phyloP scores from a whole-genome alignment of 345 rosid genomes.

The Salix purpurea region DNA sequence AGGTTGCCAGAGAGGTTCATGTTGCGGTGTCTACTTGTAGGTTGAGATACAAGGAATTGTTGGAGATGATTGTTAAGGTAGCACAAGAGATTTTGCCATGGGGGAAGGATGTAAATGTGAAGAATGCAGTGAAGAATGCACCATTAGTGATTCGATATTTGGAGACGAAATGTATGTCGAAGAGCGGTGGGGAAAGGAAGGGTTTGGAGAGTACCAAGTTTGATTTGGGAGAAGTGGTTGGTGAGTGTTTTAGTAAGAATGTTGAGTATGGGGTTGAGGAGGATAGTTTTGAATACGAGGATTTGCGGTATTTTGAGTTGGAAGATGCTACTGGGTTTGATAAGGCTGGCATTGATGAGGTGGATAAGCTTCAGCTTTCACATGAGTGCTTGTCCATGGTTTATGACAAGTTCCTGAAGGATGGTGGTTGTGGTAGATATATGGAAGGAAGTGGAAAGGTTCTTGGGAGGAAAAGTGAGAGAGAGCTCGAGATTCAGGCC shows the following conservation, averaged over 20 bases:
- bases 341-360: background rate
- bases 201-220: constrained; percentile 9
- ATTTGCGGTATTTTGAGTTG: constrained; percentile 32
- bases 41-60: constrained; percentile 55
- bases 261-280: constrained; percentile 28
- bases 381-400: constrained; percentile 43
- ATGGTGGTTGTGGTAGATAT: constrained; percentile 15
- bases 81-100: constrained; percentile 65
- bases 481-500: constrained; percentile 17
- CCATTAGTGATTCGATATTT: constrained; percentile 51
- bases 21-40: constrained; percentile 42
- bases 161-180: constrained; percentile 65
- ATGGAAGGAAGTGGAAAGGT: constrained; percentile 8
- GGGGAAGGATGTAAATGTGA: constrained; percentile 67
- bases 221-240: constrained; percentile 32
- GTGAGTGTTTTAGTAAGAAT: constrained; percentile 48
- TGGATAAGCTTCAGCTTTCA: constrained; percentile 37
- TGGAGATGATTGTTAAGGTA: constrained; percentile 57
- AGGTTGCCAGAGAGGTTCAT: constrained; percentile 41
- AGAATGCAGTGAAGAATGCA: constrained; percentile 63
- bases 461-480: constrained; percentile 11
- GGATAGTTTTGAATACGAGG: constrained; percentile 3
- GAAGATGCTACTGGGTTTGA: constrained; percentile 16
- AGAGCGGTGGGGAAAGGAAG: constrained; percentile 9
- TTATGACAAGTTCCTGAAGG: constrained; percentile 37